Conservation (phyloP, 257 asterid species). For the Fraxinus americana region DNA sequence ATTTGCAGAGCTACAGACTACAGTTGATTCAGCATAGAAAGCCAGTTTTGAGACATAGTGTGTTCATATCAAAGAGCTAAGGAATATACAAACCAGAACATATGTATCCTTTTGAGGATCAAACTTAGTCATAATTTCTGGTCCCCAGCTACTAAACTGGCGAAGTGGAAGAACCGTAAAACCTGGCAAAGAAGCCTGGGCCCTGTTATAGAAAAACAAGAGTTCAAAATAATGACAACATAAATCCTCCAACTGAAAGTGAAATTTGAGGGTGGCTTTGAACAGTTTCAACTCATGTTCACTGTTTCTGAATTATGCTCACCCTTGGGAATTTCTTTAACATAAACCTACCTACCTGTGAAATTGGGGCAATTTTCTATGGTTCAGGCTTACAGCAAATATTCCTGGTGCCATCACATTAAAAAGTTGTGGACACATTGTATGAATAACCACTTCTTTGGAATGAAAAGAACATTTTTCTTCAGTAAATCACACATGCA, state of each 20-base stretch:
- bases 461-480: not conserved
- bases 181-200: conserved; percentile 74
- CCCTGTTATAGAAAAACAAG: conserved; percentile 51
- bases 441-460: not conserved
- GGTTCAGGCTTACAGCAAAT: not conserved
- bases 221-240: conserved; percentile 6
- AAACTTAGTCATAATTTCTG: conserved; percentile 67
- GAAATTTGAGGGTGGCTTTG: not conserved
- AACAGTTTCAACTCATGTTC: conserved; percentile 13
- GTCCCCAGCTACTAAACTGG: conserved; percentile 92
- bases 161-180: conserved; percentile 93
- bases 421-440: not conserved
- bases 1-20: not conserved
- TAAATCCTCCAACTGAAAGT: conserved; percentile 15
- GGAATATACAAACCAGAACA: conserved; percentile 63
- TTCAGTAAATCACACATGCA: conserved; percentile 19
- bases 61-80: not conserved
- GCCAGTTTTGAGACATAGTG: conserved; percentile 10
- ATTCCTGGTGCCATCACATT: not conserved
- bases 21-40: conserved; percentile 10
- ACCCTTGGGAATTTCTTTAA: not conserved
- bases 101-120: conserved; percentile 87
- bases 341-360: not conserved
- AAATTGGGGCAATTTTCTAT: not conserved
- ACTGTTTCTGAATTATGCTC: not conserved